Evolutionary conservation across 148 eudicot species (phyloP), one percentile per base, ranked within the genome.

Genomic region (Nepenthes mirabilis): DNA sequence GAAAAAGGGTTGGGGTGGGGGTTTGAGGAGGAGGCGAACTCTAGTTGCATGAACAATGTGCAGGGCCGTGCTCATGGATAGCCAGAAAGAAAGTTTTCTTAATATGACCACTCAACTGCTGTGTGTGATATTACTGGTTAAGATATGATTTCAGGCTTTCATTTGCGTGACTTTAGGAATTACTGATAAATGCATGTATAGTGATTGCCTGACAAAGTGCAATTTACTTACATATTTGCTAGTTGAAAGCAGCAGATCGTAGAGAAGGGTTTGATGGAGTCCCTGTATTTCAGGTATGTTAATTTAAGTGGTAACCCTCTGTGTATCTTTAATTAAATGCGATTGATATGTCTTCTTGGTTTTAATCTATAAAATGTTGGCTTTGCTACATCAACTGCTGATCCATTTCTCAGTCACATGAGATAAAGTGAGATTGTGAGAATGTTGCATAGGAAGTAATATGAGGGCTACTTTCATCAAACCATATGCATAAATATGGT

Each of bases 241-340:
- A 90, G 97, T 64, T 87, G 68, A 87, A 82, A 73, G 81, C 87
- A 61, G 79, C 85, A 50, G 80, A 77, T 63, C 23, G 47, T 61
- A 80, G 51, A 71, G 75, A 72, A 64, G 93, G 93, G 47, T 91
- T 91, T 77, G 97, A 88, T 74, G 97, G 97, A 64, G 97, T 91
- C 65, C 97, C 97, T 14, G 88, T 91, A 65, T 91, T 91, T 65
- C 97, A 91, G 97, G 97, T 91, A 68, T 62, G 62, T 59, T 47
- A 36, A 67, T 34, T 57, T 14, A 5, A 13, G 43, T 55, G 35
- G 10, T 62, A 32, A 45, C 50, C 48, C 14, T 2, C 14, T 34
- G 0, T 14, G 9, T 23, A 49, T 6, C 11, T 52, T 62, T 36
- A 1, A 36, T 50, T 35, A 6, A 5, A n/a, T 37, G 32, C 9